Conservation (phyloP, 164 flowering plant genomes). For the Buxus sempervirens region DNA sequence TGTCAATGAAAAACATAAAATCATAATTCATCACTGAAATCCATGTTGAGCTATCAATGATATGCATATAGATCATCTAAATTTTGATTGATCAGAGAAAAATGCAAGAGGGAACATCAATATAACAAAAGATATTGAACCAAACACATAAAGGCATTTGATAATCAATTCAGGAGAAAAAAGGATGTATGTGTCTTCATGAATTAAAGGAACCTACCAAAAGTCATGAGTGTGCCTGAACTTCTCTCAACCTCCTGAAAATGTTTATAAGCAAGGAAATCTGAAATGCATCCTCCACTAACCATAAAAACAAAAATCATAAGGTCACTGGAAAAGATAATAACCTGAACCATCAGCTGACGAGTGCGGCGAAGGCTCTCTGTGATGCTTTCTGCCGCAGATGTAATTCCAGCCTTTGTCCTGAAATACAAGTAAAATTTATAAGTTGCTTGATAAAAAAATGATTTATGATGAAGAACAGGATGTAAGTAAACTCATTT, state of each 20-base stretch:
- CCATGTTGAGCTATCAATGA: neutral
- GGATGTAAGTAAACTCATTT: neutral
- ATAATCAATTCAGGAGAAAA: neutral
- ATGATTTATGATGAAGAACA: neutral
- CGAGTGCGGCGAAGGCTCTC: slow-evolving; percentile 90
- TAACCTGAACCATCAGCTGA: slow-evolving; percentile 92
- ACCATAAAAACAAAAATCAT: neutral
- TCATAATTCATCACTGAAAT: neutral
- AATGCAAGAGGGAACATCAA: neutral
- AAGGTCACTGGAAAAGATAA: neutral
- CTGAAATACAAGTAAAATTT: slow-evolving; percentile 32
- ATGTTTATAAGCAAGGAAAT: slow-evolving; percentile 9
- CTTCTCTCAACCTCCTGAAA: slow-evolving; percentile 93
- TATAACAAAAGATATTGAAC: neutral
- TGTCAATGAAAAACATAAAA: no score
- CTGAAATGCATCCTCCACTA: neutral
- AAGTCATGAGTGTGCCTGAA: slow-evolving; percentile 62
- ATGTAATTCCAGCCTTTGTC: slow-evolving; percentile 94
- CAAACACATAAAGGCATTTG: neutral
- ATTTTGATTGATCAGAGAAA: neutral
- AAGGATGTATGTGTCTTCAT: neutral
- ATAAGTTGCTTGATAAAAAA: neutral
- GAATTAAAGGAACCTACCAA: slow-evolving; percentile 48
- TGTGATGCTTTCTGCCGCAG: slow-evolving; percentile 92
- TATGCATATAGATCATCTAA: no score